These are phyloP conservation scores for Henckelia pumila DNA, from an alignment of 257 asterid genomes.

Conservation along the genomic window DNA sequence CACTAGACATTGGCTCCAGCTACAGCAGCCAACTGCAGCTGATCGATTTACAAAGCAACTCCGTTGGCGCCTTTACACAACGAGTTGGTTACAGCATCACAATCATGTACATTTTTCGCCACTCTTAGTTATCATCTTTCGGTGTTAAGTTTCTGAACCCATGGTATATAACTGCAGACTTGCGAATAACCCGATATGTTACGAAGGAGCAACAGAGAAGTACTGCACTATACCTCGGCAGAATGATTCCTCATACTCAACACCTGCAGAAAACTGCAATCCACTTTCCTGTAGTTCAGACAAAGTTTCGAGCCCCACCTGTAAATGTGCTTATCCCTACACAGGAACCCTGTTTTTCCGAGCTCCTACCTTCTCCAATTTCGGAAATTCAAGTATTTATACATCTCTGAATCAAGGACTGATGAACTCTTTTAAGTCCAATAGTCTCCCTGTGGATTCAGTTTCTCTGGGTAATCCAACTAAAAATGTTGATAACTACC, in stretches of 20 bases:
- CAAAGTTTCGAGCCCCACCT: conserved; percentile 56
- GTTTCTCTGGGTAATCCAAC: conserved; percentile 58
- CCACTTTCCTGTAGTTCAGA: conserved; percentile 39
- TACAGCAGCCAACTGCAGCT: conserved; percentile 42
- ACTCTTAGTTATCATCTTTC: background rate
- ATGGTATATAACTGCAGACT: conserved; percentile 46
- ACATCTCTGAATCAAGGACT: conserved; percentile 37
- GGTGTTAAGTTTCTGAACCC: background rate
- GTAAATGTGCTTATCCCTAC: conserved; percentile 77
- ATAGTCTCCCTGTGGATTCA: conserved; percentile 66
- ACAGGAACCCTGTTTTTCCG: conserved; percentile 62
- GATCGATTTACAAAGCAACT: conserved; percentile 53
- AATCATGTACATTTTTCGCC: conserved; percentile 42
- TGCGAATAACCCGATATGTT: conserved; percentile 57
- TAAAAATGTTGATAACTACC: conserved; percentile 47
- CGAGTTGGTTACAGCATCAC: conserved; percentile 33
- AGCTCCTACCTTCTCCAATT: conserved; percentile 73
- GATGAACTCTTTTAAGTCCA: conserved; percentile 43
- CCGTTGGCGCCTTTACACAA: conserved; percentile 42
- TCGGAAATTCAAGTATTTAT: conserved; percentile 44
- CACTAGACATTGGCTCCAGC: conserved; percentile 40
- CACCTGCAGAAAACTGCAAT: conserved; percentile 51
- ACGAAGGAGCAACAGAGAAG: conserved; percentile 31
- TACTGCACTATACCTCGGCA: conserved; percentile 46
- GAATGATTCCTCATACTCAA: conserved; percentile 39